Evolutionary conservation across 106 monocot genomes (phyloP), one percentile per base, ranked within the genome.

Genomic region (Agapanthus africanus): DNA sequence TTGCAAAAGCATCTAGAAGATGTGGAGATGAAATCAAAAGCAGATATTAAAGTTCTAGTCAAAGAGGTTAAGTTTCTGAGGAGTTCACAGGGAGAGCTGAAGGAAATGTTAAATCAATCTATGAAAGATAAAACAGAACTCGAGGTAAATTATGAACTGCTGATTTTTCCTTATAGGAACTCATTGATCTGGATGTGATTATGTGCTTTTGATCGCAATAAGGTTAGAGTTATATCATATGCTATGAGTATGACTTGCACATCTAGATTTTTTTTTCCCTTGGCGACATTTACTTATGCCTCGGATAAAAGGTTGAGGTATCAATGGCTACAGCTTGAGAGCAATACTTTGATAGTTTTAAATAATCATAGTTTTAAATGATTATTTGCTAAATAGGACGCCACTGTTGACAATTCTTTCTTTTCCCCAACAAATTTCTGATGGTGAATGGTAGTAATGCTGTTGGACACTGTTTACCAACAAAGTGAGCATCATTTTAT

Each of bases 11-110:
- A 46, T 63, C 35, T 87, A 15, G 87, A 80, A 80, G 83, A 80
- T 69, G 31, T 80, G 54, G 90, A 94, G 67, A 47, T 77, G 37
- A 94, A 94, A 64, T 94, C 94, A 69, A 94, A 90, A 77, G 73
- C 87, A 70, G 94, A 94, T 68, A 79, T 87, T 30, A 85, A 94
- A 72, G 87, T 94, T 54, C 28, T 94, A 31, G 72, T 85, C 27
- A 94, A 87, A 79, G 94, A 94, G 42, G 76, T 94, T 40, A 94
- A 85, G 47, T 79, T 64, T 70, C 80, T 94, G 44, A 84, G 94
- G 76, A 87, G 71, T 31, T 94, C 94, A 73, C 94, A 94, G 80
- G 71, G 73, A 59, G 85, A 90, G 31, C 57, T 87, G 13, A 94
- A 79, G 81, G 78, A 94, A 74, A 65, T 63, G 41, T 62, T 87